Base-by-base conservation (phyloP, 805 yeast genomes). In the Starmerella vitae region DNA sequence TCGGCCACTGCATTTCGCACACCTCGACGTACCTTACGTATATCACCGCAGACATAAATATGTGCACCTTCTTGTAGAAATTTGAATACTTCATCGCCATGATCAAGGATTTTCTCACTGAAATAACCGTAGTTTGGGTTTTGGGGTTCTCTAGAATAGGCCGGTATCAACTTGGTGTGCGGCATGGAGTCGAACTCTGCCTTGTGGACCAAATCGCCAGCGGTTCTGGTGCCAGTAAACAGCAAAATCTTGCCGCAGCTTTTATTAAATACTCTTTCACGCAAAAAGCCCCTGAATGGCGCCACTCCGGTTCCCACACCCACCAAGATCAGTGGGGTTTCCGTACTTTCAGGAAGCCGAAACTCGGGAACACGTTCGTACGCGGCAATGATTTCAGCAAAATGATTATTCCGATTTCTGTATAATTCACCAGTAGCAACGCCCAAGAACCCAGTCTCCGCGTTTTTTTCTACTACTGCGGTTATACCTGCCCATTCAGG, bases 261-360 rank as follows among this genome's bases (percentile, higher is more conserved):
- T 2, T 14, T 17, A 1, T 28, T 28, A 8, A 62, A 66, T 32
- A 63, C 72, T 55, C 79, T 73, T 53, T 82, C 93, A 61, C 91
- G 71, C 20, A 82, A 57, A 48, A 82, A 82, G 12, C 88, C 94
- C 64, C 93, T 72, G 62, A 80, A 77, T 43, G 94, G 93, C 2
- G 93, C 93, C 40, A 81, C 78, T 59, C 94, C 94, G 1, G 94
- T 82, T 49, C 94, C 94, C 33, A 93, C 88, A 28, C 93, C 93
- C 55, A 82, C 67, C 72, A 80, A 66, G 42, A 82, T 76, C 4
- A 82, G 65, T 15, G 93, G 93, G 3, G 73, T 70, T 1, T 70
- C 57, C 20, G 83, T 76, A 51, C 77, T 77, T 3, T 76, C 65
- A 15, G 93, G 94, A 46, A 82, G 65, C 60, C 78, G 78, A 64